Evolutionary conservation across 208 protist species (phyloP).

Genomic region (Novymonas esmeraldas): DNA sequence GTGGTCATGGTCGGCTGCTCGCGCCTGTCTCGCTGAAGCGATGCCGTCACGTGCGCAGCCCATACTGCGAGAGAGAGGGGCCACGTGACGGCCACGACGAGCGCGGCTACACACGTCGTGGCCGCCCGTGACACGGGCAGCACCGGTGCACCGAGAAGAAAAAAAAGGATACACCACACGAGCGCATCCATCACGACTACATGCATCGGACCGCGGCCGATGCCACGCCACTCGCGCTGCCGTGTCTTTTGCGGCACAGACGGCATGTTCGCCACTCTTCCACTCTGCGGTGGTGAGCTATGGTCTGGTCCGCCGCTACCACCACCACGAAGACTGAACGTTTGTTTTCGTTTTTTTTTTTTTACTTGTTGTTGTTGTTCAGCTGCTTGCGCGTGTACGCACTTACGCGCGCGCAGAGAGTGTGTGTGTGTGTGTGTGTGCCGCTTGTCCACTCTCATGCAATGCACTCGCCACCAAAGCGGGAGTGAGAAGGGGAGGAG

Average conservation of each 20-base stretch:
- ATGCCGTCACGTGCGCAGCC: neutral
- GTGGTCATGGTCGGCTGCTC: conserved; percentile 1
- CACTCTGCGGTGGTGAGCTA: neutral
- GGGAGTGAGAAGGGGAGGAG: no score
- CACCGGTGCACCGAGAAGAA: conserved; percentile 31
- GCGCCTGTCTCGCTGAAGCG: conserved; percentile 7
- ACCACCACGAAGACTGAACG: no score
- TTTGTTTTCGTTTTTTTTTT: no score
- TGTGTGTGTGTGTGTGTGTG: no score
- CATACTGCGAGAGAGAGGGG: conserved; percentile 18
- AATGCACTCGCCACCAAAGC: no score
- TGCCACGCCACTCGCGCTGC: neutral
- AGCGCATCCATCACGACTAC: conserved; percentile 4
- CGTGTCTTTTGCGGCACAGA: neutral
- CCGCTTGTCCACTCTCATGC: no score
- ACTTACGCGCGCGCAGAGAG: no score
- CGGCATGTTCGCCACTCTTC: neutral
- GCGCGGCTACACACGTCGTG: conserved; percentile 6
- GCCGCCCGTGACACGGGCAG: conserved; percentile 8
- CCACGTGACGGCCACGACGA: conserved; percentile 25
- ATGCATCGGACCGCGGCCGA: neutral
- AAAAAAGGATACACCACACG: conserved; percentile 21
- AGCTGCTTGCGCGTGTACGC: no score
- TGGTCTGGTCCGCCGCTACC: no score
- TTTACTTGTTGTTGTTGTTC: no score